These are phyloP conservation scores for Solanum ossicruentum DNA, from an alignment of 257 asterid species.

Conservation along the genomic window DNA sequence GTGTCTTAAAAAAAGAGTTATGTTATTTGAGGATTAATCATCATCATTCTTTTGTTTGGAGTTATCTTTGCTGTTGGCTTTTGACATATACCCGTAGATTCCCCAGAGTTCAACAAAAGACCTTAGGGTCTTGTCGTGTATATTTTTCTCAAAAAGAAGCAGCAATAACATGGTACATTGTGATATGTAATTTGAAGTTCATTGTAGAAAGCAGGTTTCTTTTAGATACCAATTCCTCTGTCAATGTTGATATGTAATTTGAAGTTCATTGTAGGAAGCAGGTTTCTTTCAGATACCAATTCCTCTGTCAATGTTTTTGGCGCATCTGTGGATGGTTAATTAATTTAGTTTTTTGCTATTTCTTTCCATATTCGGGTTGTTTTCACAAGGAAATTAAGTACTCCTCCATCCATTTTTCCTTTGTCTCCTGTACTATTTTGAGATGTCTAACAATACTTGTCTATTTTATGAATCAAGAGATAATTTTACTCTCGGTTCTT, in stretches of 20 bases:
- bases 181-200: slow-evolving; percentile 29
- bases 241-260: slow-evolving; percentile 39
- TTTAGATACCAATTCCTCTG: neutral
- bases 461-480: too few relatives aligned
- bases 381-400: too few relatives aligned
- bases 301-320: neutral
- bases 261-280: slow-evolving; percentile 1
- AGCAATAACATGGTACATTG: slow-evolving; percentile 29
- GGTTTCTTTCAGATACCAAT: neutral
- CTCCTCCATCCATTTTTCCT: too few relatives aligned
- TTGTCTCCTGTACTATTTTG: too few relatives aligned
- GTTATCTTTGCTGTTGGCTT: slow-evolving; percentile 38
- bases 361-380: too few relatives aligned
- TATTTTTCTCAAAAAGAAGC: slow-evolving; percentile 35
- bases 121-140: slow-evolving; percentile 43
- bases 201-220: neutral
- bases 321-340: too few relatives aligned
- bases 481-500: too few relatives aligned
- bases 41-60: slow-evolving; percentile 37
- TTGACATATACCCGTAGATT: slow-evolving; percentile 29
- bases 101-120: slow-evolving; percentile 21
- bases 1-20: slow-evolving; percentile 41
- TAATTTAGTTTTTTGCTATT: too few relatives aligned
- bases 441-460: too few relatives aligned
- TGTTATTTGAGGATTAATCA: slow-evolving; percentile 45